phyloP scores from a whole-genome alignment of 129 eudicot genomes.

The Flaveria robusta region DNA sequence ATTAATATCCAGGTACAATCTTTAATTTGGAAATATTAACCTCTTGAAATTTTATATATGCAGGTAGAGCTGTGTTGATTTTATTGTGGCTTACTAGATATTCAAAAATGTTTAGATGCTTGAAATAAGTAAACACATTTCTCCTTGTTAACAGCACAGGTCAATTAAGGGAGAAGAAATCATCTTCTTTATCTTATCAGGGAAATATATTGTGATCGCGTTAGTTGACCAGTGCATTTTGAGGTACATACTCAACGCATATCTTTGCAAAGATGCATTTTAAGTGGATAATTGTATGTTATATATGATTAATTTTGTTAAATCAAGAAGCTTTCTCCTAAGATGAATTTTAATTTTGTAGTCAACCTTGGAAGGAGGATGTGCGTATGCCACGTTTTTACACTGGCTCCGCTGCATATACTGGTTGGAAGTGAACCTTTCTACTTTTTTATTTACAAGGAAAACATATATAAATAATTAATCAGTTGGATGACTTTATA shows the following conservation, averaged over 20 bases:
- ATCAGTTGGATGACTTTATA: slow-evolving; percentile 25
- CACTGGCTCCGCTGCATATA: slow-evolving; percentile 59
- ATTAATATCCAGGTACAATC: slow-evolving; percentile 73
- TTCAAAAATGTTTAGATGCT: not conserved
- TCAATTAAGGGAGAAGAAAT: slow-evolving; percentile 76
- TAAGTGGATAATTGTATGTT: not conserved
- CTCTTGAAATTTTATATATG: not conserved
- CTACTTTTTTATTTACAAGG: not conserved
- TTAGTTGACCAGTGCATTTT: slow-evolving; percentile 83
- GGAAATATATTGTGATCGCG: slow-evolving; percentile 82
- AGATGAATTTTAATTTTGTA: slow-evolving; percentile 29
- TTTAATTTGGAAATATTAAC: not conserved
- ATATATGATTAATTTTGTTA: not conserved
- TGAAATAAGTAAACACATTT: slow-evolving; percentile 27
- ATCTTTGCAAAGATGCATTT: not conserved
- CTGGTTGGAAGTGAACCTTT: slow-evolving; percentile 55
- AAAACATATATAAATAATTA: not conserved
- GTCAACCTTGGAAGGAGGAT: slow-evolving; percentile 75
- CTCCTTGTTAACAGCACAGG: slow-evolving; percentile 72
- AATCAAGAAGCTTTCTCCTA: slow-evolving; percentile 20
- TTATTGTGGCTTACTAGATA: slow-evolving; percentile 1
- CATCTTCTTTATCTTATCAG: slow-evolving; percentile 69
- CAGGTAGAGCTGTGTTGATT: not conserved
- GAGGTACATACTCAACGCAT: slow-evolving; percentile 49
- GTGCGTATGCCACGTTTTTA: slow-evolving; percentile 56